Conservation (phyloP, 805 yeast genomes). For the Tetrapisispora taiwanensis region DNA sequence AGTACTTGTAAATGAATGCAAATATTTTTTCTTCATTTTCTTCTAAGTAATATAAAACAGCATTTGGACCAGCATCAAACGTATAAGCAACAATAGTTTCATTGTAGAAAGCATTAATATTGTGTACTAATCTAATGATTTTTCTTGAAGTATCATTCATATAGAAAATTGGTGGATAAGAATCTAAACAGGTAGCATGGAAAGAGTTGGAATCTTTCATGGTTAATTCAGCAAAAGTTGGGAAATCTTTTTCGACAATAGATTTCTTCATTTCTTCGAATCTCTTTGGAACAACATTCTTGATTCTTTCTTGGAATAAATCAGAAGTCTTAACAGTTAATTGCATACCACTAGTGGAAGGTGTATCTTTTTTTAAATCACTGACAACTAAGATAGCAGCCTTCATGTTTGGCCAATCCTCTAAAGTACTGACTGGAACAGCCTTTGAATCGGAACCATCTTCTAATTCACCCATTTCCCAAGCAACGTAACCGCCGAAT, state of each 20-base stretch:
- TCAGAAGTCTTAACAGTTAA: constrained; percentile 83
- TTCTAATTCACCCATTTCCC: constrained; percentile 82
- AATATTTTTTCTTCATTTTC: constrained; percentile 66
- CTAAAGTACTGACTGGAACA: constrained; percentile 73
- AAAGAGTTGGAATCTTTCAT: constrained; percentile 96
- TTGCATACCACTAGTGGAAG: constrained; percentile 96
- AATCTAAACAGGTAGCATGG: constrained; percentile 96
- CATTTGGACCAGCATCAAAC: constrained; percentile 98
- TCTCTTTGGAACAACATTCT: constrained; percentile 76
- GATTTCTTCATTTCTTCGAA: constrained; percentile 73
- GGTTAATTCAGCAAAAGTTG: constrained; percentile 75
- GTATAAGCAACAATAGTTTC: constrained; percentile 86
- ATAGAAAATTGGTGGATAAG: constrained; percentile 91
- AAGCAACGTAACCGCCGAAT: constrained; percentile 96
- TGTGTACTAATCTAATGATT: constrained; percentile 68
- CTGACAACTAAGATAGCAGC: constrained; percentile 90
- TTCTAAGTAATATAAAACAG: constrained; percentile 81
- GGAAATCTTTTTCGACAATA: constrained; percentile 65
- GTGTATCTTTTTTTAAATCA: constrained; percentile 88
- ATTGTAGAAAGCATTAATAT: constrained; percentile 49
- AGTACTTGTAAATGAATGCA: constrained; percentile 54
- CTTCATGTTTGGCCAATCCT: constrained; percentile 87
- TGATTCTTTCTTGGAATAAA: constrained; percentile 69
- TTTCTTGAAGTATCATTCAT: constrained; percentile 83
- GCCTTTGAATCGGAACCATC: constrained; percentile 95